Conservation (phyloP, 1,139 yeast species). For the Candida sojae region DNA sequence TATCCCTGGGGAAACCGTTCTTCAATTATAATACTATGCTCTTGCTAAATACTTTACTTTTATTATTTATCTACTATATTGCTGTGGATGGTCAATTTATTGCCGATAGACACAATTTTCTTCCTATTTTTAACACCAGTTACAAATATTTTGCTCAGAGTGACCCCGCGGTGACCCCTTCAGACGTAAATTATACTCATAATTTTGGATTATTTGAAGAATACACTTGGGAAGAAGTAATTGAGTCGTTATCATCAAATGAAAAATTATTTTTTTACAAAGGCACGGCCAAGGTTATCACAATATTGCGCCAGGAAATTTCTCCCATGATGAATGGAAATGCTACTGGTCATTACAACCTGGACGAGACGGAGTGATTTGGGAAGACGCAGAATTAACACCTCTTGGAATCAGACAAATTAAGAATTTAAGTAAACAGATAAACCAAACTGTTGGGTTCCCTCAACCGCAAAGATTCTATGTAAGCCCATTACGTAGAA, state of each 20-base stretch:
- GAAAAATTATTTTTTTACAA: conserved; percentile 36
- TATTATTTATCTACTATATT: background rate
- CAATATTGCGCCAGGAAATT: conserved; percentile 27
- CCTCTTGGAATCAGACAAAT: conserved; percentile 26
- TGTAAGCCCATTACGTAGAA: conserved; percentile 38
- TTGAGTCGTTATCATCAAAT: conserved; percentile 10
- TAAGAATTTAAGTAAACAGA: conserved; percentile 17
- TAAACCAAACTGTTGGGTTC: conserved; percentile 17
- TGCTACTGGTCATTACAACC: conserved; percentile 33
- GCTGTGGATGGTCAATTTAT: background rate
- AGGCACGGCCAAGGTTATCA: conserved; percentile 47
- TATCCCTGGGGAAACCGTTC: too few species aligned
- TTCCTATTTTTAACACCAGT: conserved; percentile 11
- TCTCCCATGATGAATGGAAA: conserved; percentile 27
- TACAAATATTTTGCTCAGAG: conserved; percentile 23
- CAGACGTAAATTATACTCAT: conserved; percentile 13
- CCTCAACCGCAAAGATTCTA: conserved; percentile 32
- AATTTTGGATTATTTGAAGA: conserved; percentile 22
- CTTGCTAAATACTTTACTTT: background rate
- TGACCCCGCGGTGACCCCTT: conserved; percentile 13
- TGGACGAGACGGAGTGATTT: conserved; percentile 32
- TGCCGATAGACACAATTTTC: background rate
- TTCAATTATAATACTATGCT: background rate
- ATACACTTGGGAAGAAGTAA: conserved; percentile 18
- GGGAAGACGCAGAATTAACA: conserved; percentile 43